Base-by-base conservation (phyloP, 2,329 filamentous ascomycete species). In the Scopulariopsis brevicaulis region DNA sequence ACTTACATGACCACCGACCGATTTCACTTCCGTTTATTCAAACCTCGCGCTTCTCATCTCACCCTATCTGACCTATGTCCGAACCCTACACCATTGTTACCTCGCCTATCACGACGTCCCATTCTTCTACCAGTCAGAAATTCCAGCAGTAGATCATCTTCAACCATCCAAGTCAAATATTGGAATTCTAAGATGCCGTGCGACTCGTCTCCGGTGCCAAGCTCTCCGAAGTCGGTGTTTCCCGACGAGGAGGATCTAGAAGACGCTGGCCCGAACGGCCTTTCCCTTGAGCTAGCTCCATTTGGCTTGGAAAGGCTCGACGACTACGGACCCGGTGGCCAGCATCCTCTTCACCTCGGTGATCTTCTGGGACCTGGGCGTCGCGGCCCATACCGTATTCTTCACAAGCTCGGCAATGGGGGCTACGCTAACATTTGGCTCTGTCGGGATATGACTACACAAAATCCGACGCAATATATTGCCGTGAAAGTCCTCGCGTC, bases 381-480 rank as follows among this genome's bases (percentile, higher is more conserved):
- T 35, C 34, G 34, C 58, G 69, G 65, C 14, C 68, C 70, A 15
- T 79, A 78, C 60, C 66, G 67, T 50, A 64, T 77, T 53, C 61
- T 73, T 55, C 69, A 75, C 57, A 78, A 78, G 63, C 63, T 77
- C 40, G 73, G 74, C 34, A 71, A 64, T 58, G 74, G 75, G 22
- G 70, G 70, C 6, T 74, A 65, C 62, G 73, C 72, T 6, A 78
- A 73, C 10, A 71, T 77, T 51, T 78, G 73, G 76, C 69, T 77
- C 14, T 64, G 62, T 57, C 62, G 53, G 40, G 74, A 71, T 43
- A 12, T 40, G 37, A 63, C 64, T 6, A 67, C 73, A 7, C 35
- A 53, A 35, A 56, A 43, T 5, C 40, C 51, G 8, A 18, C 60
- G 6, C 59, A 53, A 53, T 70, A 67, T 48, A 64, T 68, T 4